Base-by-base conservation (phyloP, 345 rosid genomes). In the Euclidium syriacum region DNA sequence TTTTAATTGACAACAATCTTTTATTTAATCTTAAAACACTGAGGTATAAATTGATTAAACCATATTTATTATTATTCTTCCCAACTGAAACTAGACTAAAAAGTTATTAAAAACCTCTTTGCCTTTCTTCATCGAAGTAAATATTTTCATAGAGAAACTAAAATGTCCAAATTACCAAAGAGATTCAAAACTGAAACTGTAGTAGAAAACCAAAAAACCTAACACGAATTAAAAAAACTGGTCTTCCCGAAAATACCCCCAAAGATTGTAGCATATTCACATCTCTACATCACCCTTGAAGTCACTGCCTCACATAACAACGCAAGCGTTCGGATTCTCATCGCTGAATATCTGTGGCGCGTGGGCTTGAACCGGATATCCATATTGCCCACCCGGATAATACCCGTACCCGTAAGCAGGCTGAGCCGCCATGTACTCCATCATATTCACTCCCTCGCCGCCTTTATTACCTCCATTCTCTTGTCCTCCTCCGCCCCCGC, bases 321-420 rank as follows among this genome's bases (percentile, higher is more conserved):
- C 38, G 35, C 88, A 83, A 7, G 88, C 83, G 56, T 79, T 77
- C 1, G 85, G 85, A 53, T 80, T 80, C 77, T 87, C 91, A 42
- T 87, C 95, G 23, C 81, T 87, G 5, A 87, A 85, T 19, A 77
- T 61, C 75, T 83, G 75, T 2, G 79, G 83, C 19, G 70, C 75
- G 41, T 64, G 67, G 9, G 58, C 22, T 4, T 56, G 70, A 51
- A 56, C 10, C 66, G 70, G 70, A 10, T 73, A 47, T 5, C 64
- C 73, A 47, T 62, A 68, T 6, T 68, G 73, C 74, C 50, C 74
- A 61, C 56, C 42, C 42, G 62, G 50, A 26, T 58, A 56, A 49
- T 48, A 51, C 18, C 59, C 73, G 19, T 67, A 77, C 30, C 66
- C 79, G 52, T 71, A 69, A 10, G 73, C 79, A 0, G 83, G 81